phyloP scores from a whole-genome alignment of 2,329 filamentous ascomycete genomes.

The Sphaceloma murrayae region DNA sequence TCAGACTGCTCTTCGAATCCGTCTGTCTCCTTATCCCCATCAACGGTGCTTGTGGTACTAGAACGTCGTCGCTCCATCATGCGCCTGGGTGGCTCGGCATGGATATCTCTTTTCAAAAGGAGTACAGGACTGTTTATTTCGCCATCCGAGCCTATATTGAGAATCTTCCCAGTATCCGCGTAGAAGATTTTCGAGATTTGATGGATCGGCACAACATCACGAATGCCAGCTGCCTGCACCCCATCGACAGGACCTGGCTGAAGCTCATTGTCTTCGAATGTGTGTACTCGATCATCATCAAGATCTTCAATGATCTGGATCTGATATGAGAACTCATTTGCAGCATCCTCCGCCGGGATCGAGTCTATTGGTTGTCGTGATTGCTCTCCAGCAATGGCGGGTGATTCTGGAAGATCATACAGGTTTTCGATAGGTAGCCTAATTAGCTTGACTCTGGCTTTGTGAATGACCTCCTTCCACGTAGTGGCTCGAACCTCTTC shows the following conservation, averaged over 20 bases:
- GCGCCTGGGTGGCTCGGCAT: slow-evolving; percentile 52
- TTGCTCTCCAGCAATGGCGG: slow-evolving; percentile 24
- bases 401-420: slow-evolving; percentile 35
- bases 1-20: slow-evolving; percentile 21
- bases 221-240: slow-evolving; percentile 52
- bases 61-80: slow-evolving; percentile 38
- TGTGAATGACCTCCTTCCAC: slow-evolving; percentile 96
- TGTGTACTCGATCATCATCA: slow-evolving; percentile 60
- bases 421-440: slow-evolving; percentile 54
- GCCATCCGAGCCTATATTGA: slow-evolving; percentile 66
- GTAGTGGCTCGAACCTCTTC: slow-evolving; percentile 56
- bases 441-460: slow-evolving; percentile 71
- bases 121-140: slow-evolving; percentile 65
- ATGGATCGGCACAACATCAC: slow-evolving; percentile 59
- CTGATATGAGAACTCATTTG: slow-evolving; percentile 67
- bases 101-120: slow-evolving; percentile 60
- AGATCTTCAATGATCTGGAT: slow-evolving; percentile 75
- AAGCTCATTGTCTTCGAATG: slow-evolving; percentile 50
- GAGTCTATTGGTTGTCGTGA: slow-evolving; percentile 19
- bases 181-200: slow-evolving; percentile 88
- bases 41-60: slow-evolving; percentile 32
- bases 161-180: slow-evolving; percentile 76
- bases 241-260: slow-evolving; percentile 52
- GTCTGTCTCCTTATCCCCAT: slow-evolving; percentile 26
- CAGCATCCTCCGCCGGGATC: slow-evolving; percentile 36